Evolutionary conservation across 2,329 filamentous ascomycete species (phyloP).

Genomic region (Zymoseptoria crescenta): DNA sequence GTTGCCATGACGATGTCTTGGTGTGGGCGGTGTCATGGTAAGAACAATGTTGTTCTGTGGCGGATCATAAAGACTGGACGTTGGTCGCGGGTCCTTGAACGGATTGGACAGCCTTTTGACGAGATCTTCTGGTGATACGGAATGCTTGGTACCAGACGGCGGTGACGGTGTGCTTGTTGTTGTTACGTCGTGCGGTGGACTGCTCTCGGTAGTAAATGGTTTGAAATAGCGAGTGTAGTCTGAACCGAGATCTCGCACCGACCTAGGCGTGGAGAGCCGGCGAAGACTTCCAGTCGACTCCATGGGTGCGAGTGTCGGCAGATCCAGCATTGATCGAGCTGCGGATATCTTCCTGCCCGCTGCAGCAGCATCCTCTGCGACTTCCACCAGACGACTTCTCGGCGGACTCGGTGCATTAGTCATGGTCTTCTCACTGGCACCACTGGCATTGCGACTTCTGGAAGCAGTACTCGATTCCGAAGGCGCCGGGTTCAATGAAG

Average conservation of each 20-base stretch:
- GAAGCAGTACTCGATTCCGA: slow-evolving; percentile 11
- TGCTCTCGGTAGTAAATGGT: slow-evolving; percentile 30
- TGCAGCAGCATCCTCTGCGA: background rate
- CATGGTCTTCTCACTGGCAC: slow-evolving; percentile 11
- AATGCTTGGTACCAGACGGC: slow-evolving; percentile 14
- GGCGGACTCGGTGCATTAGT: background rate
- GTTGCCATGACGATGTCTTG: background rate
- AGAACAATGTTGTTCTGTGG: slow-evolving; percentile 8
- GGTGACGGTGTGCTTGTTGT: slow-evolving; percentile 18
- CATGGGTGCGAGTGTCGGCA: slow-evolving; percentile 17
- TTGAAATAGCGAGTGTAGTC: slow-evolving; percentile 34
- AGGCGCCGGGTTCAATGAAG: slow-evolving; percentile 15
- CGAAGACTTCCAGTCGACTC: slow-evolving; percentile 23
- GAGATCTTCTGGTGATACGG: slow-evolving; percentile 19
- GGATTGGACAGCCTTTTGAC: slow-evolving; percentile 27
- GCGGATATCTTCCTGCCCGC: slow-evolving; percentile 5
- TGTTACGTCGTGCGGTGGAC: slow-evolving; percentile 27
- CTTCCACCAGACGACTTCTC: background rate
- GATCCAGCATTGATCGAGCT: slow-evolving; percentile 9
- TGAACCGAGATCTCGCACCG: slow-evolving; percentile 30
- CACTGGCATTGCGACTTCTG: slow-evolving; percentile 14
- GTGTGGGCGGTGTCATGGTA: slow-evolving; percentile 15
- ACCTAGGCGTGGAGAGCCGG: slow-evolving; percentile 23
- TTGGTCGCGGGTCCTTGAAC: slow-evolving; percentile 25
- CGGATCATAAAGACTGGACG: slow-evolving; percentile 23